Percentiles rank a stretch among this genome's conserved stretches.
Evolutionary conservation across 2,329 filamentous ascomycete species (phyloP).

Genomic region (Nigrospora oryzae): DNA sequence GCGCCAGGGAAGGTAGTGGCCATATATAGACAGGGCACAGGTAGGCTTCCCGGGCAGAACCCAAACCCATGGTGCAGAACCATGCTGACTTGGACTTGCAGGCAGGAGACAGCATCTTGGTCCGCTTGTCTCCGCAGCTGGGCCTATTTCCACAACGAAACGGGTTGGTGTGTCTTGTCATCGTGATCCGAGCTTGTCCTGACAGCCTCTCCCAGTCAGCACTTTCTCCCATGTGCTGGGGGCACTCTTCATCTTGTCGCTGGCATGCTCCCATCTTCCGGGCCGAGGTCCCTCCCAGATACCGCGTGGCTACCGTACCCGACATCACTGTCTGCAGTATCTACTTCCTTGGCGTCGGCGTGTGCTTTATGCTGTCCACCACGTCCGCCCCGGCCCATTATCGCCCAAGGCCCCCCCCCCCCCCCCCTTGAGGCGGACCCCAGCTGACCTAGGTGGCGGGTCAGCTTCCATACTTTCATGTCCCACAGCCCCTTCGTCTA

Average conservation of each 20-base stretch:
- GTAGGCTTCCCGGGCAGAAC: not conserved
- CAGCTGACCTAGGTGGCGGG: too few species aligned
- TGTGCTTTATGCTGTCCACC: slow-evolving; percentile 36
- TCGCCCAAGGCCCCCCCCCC: too few species aligned
- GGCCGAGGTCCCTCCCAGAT: slow-evolving; percentile 24
- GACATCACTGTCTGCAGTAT: slow-evolving; percentile 23
- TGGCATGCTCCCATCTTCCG: slow-evolving; percentile 28
- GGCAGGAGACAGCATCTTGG: slow-evolving; percentile 4
- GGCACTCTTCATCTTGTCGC: slow-evolving; percentile 25
- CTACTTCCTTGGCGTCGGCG: slow-evolving; percentile 33
- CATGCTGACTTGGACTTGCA: not conserved
- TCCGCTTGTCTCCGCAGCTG: slow-evolving; percentile 17
- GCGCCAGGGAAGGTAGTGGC: slow-evolving; percentile 10
- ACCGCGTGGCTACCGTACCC: slow-evolving; percentile 20
- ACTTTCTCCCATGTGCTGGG: slow-evolving; percentile 37
- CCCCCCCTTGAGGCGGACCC: too few species aligned
- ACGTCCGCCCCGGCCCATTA: slow-evolving; percentile 17
- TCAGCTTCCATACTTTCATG: slow-evolving; percentile 46
- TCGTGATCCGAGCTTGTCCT: not conserved
- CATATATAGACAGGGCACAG: slow-evolving; percentile 12
- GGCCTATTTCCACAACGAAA: slow-evolving; percentile 25
- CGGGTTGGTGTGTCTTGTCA: slow-evolving; percentile 13
- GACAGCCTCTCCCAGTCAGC: slow-evolving; percentile 24
- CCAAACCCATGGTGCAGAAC: too few species aligned
- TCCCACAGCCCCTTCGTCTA: slow-evolving; percentile 43